Evolutionary conservation across 305 asterid species (phyloP).

Genomic region (Euphrasia arctica): DNA sequence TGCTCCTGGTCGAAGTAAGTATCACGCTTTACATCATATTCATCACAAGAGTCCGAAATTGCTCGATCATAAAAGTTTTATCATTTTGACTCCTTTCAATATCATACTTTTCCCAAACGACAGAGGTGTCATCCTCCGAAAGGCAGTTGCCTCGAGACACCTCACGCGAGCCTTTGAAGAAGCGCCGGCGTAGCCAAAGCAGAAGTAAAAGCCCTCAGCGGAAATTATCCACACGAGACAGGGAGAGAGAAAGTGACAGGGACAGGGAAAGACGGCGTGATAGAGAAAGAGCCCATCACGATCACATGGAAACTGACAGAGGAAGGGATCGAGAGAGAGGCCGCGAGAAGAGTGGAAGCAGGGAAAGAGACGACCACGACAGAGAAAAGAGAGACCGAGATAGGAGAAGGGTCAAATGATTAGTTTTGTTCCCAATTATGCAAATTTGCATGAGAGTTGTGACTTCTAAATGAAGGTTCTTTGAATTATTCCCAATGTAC

Average conservation of each 20-base stretch:
- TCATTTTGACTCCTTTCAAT: background rate
- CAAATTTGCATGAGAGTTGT: background rate
- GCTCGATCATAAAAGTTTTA: background rate
- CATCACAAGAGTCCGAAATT: too few species aligned
- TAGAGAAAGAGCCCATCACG: slow-evolving; percentile 35
- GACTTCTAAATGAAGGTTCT: background rate
- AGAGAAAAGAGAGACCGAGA: slow-evolving; percentile 48
- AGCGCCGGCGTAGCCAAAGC: slow-evolving; percentile 61
- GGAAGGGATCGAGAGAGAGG: slow-evolving; percentile 39
- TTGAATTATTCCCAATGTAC: background rate
- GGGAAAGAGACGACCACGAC: slow-evolving; percentile 54
- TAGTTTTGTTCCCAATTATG: slow-evolving; percentile 15
- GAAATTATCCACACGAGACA: slow-evolving; percentile 47
- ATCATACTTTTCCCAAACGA: slow-evolving; percentile 17
- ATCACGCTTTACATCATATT: slow-evolving; percentile 7
- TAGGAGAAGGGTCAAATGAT: slow-evolving; percentile 45
- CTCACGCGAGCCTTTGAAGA: slow-evolving; percentile 44
- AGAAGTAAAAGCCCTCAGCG: slow-evolving; percentile 59
- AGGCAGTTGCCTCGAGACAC: slow-evolving; percentile 47
- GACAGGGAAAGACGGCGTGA: slow-evolving; percentile 54
- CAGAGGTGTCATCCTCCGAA: slow-evolving; percentile 45
- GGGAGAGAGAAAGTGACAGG: slow-evolving; percentile 50
- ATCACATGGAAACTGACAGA: slow-evolving; percentile 31
- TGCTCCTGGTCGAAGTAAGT: slow-evolving; percentile 51
- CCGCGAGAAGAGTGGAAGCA: slow-evolving; percentile 49